These are phyloP conservation scores for Tricholoma saponaceum DNA, from an alignment of 768 basidiomycete genomes.

Conservation along the genomic window DNA sequence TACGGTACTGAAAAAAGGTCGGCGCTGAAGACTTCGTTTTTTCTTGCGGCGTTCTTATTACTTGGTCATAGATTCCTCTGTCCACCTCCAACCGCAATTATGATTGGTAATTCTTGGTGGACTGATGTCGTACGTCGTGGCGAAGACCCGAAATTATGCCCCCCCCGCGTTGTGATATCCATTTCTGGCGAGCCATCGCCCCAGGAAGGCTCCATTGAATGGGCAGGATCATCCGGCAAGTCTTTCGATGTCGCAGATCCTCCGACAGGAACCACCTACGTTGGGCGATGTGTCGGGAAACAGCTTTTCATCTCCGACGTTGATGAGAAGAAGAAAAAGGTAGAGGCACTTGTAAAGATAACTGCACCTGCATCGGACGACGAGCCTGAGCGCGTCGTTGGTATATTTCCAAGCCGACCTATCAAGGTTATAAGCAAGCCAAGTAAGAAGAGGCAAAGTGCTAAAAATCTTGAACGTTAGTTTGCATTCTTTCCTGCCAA, in stretches of 20 bases:
- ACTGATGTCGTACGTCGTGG: slow-evolving; percentile 71
- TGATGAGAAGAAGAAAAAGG: slow-evolving; percentile 93
- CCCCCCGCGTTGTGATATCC: slow-evolving; percentile 82
- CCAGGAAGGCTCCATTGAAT: slow-evolving; percentile 82
- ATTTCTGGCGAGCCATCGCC: slow-evolving; percentile 89
- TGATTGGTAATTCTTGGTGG: slow-evolving; percentile 97
- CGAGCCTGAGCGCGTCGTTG: slow-evolving; percentile 79
- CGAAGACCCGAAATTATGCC: slow-evolving; percentile 68
- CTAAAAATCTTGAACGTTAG: slow-evolving; percentile 90
- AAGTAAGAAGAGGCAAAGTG: slow-evolving; percentile 93
- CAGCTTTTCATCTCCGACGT: slow-evolving; percentile 94
- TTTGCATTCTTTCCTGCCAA: slow-evolving; percentile 16
- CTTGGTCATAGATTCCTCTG: slow-evolving; percentile 67
- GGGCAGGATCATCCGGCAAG: slow-evolving; percentile 83
- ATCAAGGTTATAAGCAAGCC: slow-evolving; percentile 99
- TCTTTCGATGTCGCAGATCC: slow-evolving; percentile 78
- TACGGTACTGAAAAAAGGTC: slow-evolving; percentile 95
- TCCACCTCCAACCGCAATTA: slow-evolving; percentile 88
- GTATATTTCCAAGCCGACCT: slow-evolving; percentile 87
- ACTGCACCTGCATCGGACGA: slow-evolving; percentile 77
- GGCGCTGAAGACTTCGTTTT: slow-evolving; percentile 11
- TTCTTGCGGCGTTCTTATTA: slow-evolving; percentile 6
- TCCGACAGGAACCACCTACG: slow-evolving; percentile 80
- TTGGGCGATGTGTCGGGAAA: slow-evolving; percentile 91
- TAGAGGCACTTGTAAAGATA: slow-evolving; percentile 89